These are phyloP conservation scores for Colletotrichum orbiculare DNA, from an alignment of 2,329 filamentous ascomycete genomes.

Conservation along the genomic window DNA sequence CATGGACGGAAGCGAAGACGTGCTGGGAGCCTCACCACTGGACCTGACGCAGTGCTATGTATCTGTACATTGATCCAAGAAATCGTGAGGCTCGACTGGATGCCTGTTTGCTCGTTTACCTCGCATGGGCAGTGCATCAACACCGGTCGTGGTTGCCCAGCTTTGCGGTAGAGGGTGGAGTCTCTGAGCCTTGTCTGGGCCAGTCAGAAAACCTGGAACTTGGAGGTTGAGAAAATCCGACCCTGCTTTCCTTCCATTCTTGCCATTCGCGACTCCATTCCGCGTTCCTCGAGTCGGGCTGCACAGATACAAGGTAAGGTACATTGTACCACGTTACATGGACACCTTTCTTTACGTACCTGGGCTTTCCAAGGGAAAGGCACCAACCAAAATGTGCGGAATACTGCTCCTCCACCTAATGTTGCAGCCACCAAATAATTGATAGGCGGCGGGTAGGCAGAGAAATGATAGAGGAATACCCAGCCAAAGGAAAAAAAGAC, in stretches of 20 bases:
- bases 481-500: constrained; percentile 10
- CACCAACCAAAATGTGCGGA: not conserved
- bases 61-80: no score
- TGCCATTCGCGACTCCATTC: no score
- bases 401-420: not conserved
- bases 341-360: no score
- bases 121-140: not conserved
- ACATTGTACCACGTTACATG: no score
- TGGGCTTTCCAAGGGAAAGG: no score
- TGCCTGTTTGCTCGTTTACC: no score
- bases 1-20: constrained; percentile 4
- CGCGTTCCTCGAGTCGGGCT: no score
- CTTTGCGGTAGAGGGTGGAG: constrained; percentile 10
- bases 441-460: not conserved
- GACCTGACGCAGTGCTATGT: no score
- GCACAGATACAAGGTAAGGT: no score
- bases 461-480: not conserved
- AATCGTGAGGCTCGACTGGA: no score
- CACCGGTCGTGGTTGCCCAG: constrained; percentile 18
- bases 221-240: constrained; percentile 22
- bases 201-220: constrained; percentile 27
- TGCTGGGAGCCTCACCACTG: constrained; percentile 2
- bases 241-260: constrained; percentile 20
- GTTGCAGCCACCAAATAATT: no score
- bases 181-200: not conserved